Evolutionary conservation across 2,329 filamentous ascomycete genomes (phyloP).

Genomic region (Cercospora sojina): DNA sequence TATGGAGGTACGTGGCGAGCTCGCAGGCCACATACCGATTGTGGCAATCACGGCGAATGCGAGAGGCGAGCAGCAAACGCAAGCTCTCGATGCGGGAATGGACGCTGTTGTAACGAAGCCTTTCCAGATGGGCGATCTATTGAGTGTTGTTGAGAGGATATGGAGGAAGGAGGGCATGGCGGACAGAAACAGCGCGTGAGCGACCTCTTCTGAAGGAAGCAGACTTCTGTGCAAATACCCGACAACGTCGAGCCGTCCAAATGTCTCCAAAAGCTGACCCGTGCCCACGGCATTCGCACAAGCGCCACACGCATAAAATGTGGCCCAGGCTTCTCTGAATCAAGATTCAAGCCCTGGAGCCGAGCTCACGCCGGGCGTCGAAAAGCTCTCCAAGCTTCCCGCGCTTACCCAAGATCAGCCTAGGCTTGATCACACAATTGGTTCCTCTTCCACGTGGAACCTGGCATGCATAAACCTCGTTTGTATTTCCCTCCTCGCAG

Average conservation of each 20-base stretch:
- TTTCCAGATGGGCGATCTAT: conserved; percentile 44
- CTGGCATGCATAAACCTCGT: not conserved
- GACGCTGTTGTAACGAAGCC: conserved; percentile 52
- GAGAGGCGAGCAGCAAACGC: conserved; percentile 56
- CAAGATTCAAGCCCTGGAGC: conserved; percentile 12
- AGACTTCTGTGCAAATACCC: not conserved
- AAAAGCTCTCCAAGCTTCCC: conserved; percentile 8
- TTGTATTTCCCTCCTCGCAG: conserved; percentile 3
- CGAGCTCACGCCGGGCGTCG: conserved; percentile 1
- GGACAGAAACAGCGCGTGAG: not conserved
- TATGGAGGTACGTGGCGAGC: conserved; percentile 48
- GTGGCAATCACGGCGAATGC: conserved; percentile 74
- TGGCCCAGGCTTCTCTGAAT: conserved; percentile 7
- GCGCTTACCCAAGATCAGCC: conserved; percentile 1
- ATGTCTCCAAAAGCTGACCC: not conserved
- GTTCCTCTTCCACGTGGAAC: conserved; percentile 1
- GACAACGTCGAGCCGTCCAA: not conserved
- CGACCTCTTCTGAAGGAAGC: not conserved
- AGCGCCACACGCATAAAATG: not conserved
- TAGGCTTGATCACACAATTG: conserved; percentile 3
- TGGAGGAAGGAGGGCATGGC: not conserved
- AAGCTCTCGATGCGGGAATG: conserved; percentile 70
- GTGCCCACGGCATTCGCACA: not conserved
- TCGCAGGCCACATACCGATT: conserved; percentile 61
- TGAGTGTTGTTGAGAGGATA: conserved; percentile 45